Conservation (phyloP, 2,329 filamentous ascomycete species). For the Trichoderma oligosporum region DNA sequence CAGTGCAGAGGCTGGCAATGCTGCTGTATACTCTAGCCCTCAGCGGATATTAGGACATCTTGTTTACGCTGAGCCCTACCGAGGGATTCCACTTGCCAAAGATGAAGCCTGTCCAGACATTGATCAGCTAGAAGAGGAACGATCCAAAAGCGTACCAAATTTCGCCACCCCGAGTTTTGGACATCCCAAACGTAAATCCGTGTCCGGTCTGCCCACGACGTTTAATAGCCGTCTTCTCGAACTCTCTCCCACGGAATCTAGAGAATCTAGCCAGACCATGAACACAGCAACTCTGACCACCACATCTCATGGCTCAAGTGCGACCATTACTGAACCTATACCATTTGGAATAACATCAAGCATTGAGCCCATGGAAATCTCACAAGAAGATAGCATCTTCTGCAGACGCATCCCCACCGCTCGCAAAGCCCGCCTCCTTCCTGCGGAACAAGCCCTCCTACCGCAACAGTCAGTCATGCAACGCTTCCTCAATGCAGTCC, state of each 20-base stretch:
- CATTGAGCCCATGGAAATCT: conserved; percentile 31
- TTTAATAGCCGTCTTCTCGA: conserved; percentile 39
- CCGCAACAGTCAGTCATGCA: conserved; percentile 64
- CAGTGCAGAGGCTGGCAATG: conserved; percentile 65
- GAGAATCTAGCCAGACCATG: conserved; percentile 53
- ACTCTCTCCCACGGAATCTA: conserved; percentile 44
- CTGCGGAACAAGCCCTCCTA: conserved; percentile 66
- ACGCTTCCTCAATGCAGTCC: conserved; percentile 61
- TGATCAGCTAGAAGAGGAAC: conserved; percentile 36
- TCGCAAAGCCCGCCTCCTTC: conserved; percentile 60
- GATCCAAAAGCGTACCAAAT: conserved; percentile 38
- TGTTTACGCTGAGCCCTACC: conserved; percentile 68
- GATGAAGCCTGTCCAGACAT: conserved; percentile 61
- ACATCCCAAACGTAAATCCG: conserved; percentile 29
- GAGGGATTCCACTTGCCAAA: conserved; percentile 58
- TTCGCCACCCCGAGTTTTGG: conserved; percentile 22
- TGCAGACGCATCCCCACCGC: conserved; percentile 65
- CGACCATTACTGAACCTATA: conserved; percentile 40
- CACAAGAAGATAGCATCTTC: conserved; percentile 41
- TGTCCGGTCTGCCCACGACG: conserved; percentile 32
- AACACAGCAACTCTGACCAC: conserved; percentile 52
- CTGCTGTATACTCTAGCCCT: conserved; percentile 65
- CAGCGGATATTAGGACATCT: conserved; percentile 67
- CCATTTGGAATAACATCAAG: conserved; percentile 22
- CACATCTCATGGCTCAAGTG: conserved; percentile 41